Evolutionary conservation across 257 asterid genomes (phyloP).

Genomic region (Eucommia ulmoides): DNA sequence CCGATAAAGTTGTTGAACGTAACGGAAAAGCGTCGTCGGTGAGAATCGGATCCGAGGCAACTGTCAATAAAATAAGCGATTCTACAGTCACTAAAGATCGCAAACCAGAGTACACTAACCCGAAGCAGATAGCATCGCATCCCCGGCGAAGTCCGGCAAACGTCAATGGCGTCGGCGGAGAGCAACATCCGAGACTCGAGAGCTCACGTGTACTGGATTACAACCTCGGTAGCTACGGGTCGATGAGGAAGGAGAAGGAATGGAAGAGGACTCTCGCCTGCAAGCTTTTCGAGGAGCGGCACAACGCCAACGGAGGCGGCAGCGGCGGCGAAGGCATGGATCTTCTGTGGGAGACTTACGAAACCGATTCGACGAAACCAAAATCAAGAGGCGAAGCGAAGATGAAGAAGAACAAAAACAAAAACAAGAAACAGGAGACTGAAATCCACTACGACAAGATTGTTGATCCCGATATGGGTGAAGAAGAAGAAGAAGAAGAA

Average conservation of each 20-base stretch:
- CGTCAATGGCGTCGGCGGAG: neutral
- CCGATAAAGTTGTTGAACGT: neutral
- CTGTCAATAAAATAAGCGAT: neutral
- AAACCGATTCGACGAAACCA: conserved; percentile 22
- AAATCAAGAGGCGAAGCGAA: conserved; percentile 2
- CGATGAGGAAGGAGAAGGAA: conserved; percentile 66
- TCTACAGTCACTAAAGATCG: conserved; percentile 1
- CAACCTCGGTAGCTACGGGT: conserved; percentile 36
- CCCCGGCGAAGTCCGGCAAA: too few species aligned
- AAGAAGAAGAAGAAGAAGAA: conserved; percentile 4
- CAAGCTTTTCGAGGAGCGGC: conserved; percentile 66
- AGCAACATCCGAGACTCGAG: conserved; percentile 5
- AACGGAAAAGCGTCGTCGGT: neutral
- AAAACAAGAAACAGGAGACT: too few species aligned
- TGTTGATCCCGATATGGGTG: conserved; percentile 2
- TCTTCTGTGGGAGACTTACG: conserved; percentile 76
- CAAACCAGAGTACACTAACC: too few species aligned
- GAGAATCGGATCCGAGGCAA: neutral
- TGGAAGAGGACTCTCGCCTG: conserved; percentile 84
- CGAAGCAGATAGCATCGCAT: too few species aligned
- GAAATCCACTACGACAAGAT: neutral
- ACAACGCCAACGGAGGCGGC: conserved; percentile 10
- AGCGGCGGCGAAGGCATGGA: conserved; percentile 66
- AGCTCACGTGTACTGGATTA: conserved; percentile 11
- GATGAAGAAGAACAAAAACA: conserved; percentile 12